Evolutionary conservation across 495 filamentous ascomycete genomes (phyloP), one percentile per base, ranked within the genome.

Genomic region (Aspergillus avenaceus): DNA sequence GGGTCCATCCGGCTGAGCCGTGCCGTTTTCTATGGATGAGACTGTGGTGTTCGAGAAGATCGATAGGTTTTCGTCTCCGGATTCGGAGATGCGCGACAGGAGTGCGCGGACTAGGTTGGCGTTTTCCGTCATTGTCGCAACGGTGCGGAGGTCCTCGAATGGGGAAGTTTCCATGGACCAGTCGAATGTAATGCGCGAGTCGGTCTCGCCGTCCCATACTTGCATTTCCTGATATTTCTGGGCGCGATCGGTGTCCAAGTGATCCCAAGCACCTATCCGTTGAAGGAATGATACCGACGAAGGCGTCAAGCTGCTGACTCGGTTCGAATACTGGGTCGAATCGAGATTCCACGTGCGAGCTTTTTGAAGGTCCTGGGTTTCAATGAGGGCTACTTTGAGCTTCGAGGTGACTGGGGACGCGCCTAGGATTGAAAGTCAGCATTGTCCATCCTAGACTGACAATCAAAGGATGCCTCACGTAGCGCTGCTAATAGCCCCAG

Each of bases 51-150:
- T 82, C 52, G 89, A 88, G 41, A 90, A 85, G 5, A 90, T 70
- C 3, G 83, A 77, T 13, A 90, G 74, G 28, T 70, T 70, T 14
- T 72, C 66, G 8, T 74, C 82, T 0, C 83, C 81, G 0, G 95
- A 71, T 40, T 86, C 81, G 1, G 82, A 74, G 46, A 97, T 74
- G 2, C 85, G 80, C 19, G 75, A 70, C 16, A 95, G 70, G 5
- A 99, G 75, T 1, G 81, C 90, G 11, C 81, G 81, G 11, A 88
- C 88, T 13, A 96, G 78, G 60, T 97, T 97, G 29, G 84, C 60
- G 61, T 99, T 99, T 75, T 99, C 93, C 22, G 81, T 88, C 93
- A 99, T 99, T 61, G 89, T 92, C 9, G 95, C 93, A 46, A 99
- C 91, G 1, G 84, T 86, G 19, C 65, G 65, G 32, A 69, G 53